phyloP scores from a whole-genome alignment of 106 monocot genomes.

The Phalaenopsis equestris region DNA sequence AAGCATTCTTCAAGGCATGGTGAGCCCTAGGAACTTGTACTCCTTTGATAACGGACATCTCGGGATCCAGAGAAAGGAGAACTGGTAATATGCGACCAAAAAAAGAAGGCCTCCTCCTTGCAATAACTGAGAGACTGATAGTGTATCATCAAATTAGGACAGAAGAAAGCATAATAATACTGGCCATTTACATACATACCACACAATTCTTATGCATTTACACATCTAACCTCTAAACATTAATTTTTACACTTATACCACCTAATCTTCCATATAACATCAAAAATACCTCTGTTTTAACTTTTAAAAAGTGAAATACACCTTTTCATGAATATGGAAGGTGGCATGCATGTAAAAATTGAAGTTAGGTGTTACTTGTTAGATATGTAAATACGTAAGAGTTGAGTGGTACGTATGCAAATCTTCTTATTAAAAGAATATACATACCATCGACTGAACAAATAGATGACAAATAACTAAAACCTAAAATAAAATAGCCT shows the following conservation, averaged over 20 bases:
- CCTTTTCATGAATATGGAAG: no score
- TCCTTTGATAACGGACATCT: constrained; percentile 61
- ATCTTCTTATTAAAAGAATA: not conserved
- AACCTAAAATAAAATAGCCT: not conserved
- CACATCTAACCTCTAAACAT: no score
- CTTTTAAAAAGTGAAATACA: no score
- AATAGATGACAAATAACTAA: not conserved
- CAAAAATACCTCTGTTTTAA: no score
- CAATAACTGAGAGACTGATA: constrained; percentile 82
- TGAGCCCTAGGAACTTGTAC: constrained; percentile 52
- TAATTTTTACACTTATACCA: no score
- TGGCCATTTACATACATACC: no score
- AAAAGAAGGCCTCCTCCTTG: constrained; percentile 84
- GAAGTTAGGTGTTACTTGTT: no score
- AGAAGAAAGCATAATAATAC: not conserved
- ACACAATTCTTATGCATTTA: no score
- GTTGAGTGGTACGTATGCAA: no score
- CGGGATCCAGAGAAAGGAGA: constrained; percentile 73
- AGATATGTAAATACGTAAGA: no score
- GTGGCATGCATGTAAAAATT: no score
- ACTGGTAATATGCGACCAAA: constrained; percentile 94
- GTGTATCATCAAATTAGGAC: constrained; percentile 12
- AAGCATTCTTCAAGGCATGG: constrained; percentile 95
- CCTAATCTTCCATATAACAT: no score
- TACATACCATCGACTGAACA: not conserved